A percentile compares a stretch with the other conserved stretches of the same genome.
These are phyloP conservation scores for Crithidia brevicula DNA, from an alignment of 208 protist genomes.

Conservation along the genomic window DNA sequence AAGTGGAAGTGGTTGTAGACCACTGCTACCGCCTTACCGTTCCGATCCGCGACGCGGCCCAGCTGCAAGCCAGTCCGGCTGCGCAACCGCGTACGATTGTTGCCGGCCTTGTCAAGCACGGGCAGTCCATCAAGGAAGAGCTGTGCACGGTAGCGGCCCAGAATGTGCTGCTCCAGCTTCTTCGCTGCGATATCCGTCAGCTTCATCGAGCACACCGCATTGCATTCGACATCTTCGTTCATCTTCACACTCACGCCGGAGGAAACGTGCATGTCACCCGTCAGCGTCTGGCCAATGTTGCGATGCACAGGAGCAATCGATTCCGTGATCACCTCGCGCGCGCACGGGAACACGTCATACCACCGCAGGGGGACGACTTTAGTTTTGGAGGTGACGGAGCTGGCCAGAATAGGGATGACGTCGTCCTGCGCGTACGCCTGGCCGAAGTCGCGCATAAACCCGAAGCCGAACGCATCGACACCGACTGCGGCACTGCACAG, in stretches of 20 bases:
- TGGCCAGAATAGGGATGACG: conserved; percentile 11
- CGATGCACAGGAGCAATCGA: neutral
- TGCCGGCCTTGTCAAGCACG: conserved; percentile 24
- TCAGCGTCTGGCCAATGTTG: conserved; percentile 28
- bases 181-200: conserved; percentile 1
- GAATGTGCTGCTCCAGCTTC: conserved; percentile 37
- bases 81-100: neutral
- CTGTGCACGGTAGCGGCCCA: conserved; percentile 53
- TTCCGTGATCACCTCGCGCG: neutral
- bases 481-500: conserved; percentile 10
- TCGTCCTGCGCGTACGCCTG: neutral
- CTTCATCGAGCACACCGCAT: conserved; percentile 9
- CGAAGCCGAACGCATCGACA: conserved; percentile 12
- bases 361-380: conserved; percentile 30
- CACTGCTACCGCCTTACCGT: neutral
- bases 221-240: neutral
- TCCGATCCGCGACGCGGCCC: neutral
- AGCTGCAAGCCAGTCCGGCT: conserved; percentile 15
- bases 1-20: conserved; percentile 77
- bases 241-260: conserved; percentile 16
- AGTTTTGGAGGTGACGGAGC: conserved; percentile 16
- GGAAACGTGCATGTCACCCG: conserved; percentile 18
- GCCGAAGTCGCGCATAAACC: conserved; percentile 22
- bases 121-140: conserved; percentile 65
- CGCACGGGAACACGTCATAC: conserved; percentile 20